These are phyloP conservation scores for Mycena sp. DNA, from an alignment of 1,284 basidiomycete genomes.

Conservation along the genomic window DNA sequence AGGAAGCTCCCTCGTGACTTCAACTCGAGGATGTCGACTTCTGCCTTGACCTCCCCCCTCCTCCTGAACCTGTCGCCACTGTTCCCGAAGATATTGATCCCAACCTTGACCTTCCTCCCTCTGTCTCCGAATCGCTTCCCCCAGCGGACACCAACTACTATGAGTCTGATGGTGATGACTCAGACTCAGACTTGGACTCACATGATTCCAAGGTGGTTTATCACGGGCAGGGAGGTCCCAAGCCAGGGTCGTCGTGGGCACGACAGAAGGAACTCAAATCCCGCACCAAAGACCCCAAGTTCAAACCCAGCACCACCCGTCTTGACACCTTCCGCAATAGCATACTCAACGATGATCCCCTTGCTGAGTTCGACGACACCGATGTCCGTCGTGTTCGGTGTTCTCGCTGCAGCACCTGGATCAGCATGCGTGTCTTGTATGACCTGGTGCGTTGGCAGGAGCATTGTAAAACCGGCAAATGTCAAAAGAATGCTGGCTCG, in stretches of 20 bases:
- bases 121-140: too few relatives aligned
- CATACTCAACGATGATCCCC: not conserved
- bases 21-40: slow-evolving; percentile 1
- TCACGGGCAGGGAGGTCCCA: not conserved
- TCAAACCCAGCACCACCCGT: not conserved
- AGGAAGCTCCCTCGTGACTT: not conserved
- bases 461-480: slow-evolving; percentile 2
- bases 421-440: not conserved
- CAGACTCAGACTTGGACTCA: not conserved
- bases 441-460: slow-evolving; percentile 1
- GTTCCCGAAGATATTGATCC: too few relatives aligned
- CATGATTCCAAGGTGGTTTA: too few relatives aligned
- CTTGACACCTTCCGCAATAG: not conserved
- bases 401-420: not conserved
- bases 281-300: not conserved
- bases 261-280: not conserved
- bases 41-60: not conserved
- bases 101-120: too few relatives aligned
- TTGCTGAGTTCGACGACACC: not conserved
- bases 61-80: too few relatives aligned
- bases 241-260: slow-evolving; percentile 3
- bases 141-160: not conserved
- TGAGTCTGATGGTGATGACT: not conserved
- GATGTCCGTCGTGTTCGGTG: slow-evolving; percentile 6
- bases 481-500: not conserved